Conservation (phyloP, 2,329 filamentous ascomycete species). For the Calonectria hongkongensis region DNA sequence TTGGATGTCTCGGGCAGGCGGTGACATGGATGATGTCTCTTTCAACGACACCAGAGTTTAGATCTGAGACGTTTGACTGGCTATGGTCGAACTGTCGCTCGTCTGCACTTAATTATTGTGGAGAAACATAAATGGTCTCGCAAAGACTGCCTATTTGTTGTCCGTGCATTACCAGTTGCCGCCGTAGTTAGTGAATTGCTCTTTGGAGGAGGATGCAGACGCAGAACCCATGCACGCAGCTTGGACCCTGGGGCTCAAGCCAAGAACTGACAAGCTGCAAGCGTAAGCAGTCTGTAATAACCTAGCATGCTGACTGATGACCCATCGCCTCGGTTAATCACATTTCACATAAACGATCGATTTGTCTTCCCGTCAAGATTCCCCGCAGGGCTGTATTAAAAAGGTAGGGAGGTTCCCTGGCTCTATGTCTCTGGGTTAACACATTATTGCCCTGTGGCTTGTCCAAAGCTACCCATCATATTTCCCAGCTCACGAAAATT, state of each 20-base stretch:
- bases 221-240: constrained; percentile 6
- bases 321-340: constrained; percentile 5
- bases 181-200: not conserved
- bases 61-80: constrained; percentile 13
- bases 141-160: not conserved
- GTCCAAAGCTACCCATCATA: constrained; percentile 6
- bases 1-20: constrained; percentile 9
- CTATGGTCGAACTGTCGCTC: not conserved
- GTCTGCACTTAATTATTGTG: constrained; percentile 11
- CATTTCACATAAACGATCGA: not conserved
- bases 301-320: constrained; percentile 34
- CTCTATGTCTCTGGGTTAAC: constrained; percentile 1
- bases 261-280: constrained; percentile 23
- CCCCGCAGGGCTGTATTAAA: constrained; percentile 15
- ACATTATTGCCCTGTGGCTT: not conserved
- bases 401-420: constrained; percentile 4
- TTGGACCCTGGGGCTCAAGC: constrained; percentile 7
- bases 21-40: constrained; percentile 4
- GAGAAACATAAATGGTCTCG: not conserved
- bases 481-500: constrained; percentile 11
- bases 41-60: not conserved
- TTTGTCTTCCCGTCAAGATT: constrained; percentile 3
- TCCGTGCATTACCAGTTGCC: constrained; percentile 24
- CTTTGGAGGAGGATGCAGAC: constrained; percentile 1
- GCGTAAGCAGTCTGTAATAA: constrained; percentile 38